These are phyloP conservation scores for Cichorium intybus DNA, from an alignment of 140 eudicot species.

Conservation along the genomic window DNA sequence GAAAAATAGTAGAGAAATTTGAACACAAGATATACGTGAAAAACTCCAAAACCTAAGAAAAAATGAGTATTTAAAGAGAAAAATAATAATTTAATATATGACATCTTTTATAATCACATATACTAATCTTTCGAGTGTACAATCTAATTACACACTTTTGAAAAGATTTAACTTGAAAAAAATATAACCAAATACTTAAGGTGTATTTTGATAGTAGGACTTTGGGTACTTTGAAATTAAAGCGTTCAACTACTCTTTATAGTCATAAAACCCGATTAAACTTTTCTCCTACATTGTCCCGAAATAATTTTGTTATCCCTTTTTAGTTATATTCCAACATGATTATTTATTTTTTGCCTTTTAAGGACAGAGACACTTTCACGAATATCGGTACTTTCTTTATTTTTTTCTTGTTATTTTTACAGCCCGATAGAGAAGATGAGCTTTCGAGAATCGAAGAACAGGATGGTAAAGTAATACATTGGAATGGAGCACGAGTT, in stretches of 20 bases:
- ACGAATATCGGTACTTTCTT: background rate
- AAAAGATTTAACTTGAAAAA: too few relatives aligned
- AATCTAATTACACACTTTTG: too few relatives aligned
- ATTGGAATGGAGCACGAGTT: constrained; percentile 70
- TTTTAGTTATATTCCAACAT: background rate
- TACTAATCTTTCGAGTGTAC: too few relatives aligned
- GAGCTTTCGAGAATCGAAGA: constrained; percentile 59
- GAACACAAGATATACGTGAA: background rate
- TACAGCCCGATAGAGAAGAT: constrained; percentile 70
- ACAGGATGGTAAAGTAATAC: constrained; percentile 63
- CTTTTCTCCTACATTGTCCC: background rate
- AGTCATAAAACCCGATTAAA: too few relatives aligned
- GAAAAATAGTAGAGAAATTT: background rate
- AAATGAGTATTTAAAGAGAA: too few relatives aligned
- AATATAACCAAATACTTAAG: too few relatives aligned
- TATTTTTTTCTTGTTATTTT: constrained; percentile 23
- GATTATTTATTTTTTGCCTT: background rate
- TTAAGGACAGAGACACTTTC: background rate
- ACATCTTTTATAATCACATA: too few relatives aligned
- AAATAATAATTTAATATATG: too few relatives aligned
- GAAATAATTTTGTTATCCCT: background rate
- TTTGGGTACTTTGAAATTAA: too few relatives aligned
- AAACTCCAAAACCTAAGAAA: too few relatives aligned
- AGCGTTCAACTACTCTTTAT: too few relatives aligned
- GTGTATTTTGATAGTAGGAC: too few relatives aligned